Evolutionary conservation across 306 rosid genomes (phyloP).

Genomic region (Rosa lucieae): DNA sequence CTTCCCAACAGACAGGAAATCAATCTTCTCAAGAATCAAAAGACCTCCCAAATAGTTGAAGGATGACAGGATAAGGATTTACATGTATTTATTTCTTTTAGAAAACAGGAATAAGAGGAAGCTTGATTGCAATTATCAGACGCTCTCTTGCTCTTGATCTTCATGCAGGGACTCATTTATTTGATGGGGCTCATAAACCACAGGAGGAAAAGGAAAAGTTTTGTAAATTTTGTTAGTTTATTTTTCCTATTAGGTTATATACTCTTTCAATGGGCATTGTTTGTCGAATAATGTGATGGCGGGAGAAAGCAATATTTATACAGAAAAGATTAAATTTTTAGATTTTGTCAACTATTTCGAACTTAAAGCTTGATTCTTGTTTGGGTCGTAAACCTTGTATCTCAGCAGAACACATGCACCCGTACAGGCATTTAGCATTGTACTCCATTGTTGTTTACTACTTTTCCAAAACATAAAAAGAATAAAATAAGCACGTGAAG

Average conservation of each 20-base stretch:
- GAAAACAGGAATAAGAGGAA: conserved; percentile 26
- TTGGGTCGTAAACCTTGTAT: too few relatives aligned
- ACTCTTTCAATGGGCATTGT: conserved; percentile 43
- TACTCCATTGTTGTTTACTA: too few relatives aligned
- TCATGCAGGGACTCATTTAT: conserved; percentile 19
- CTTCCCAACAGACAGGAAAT: conserved; percentile 23
- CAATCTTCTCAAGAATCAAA: conserved; percentile 11
- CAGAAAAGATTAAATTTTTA: not conserved
- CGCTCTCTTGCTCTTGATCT: conserved; percentile 18
- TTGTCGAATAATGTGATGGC: conserved; percentile 35
- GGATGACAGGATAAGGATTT: conserved; percentile 21
- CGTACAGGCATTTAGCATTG: too few relatives aligned
- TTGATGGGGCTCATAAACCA: conserved; percentile 38
- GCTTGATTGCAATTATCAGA: conserved; percentile 27
- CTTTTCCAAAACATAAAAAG: too few relatives aligned
- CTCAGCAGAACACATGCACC: too few relatives aligned
- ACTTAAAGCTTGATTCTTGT: not conserved
- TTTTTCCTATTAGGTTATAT: conserved; percentile 24
- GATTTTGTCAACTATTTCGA: not conserved
- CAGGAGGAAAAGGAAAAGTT: conserved; percentile 29
- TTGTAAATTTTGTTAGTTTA: conserved; percentile 44
- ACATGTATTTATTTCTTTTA: conserved; percentile 1
- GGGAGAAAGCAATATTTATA: conserved; percentile 15
- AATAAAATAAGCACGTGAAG: not conserved
- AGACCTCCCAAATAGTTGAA: conserved; percentile 30